Evolutionary conservation across 129 eudicot species (phyloP), one percentile per base, ranked within the genome.

Genomic region (Flaveria trinervia): DNA sequence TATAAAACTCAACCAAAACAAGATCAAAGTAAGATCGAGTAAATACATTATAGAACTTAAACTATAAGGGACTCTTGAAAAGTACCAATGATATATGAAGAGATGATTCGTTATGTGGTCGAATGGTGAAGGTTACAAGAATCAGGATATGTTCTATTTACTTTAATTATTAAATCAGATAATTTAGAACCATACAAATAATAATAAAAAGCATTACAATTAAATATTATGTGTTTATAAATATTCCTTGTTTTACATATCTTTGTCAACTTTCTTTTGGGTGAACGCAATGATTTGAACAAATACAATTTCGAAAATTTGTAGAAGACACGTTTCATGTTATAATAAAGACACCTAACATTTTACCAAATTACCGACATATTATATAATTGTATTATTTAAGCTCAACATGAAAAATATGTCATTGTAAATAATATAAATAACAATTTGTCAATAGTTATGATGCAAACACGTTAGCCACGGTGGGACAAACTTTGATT

Each of bases 111-210:
- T n/a, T 51, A 33, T 30, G 18, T 46, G 1, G 22, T 26, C 52
- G 79, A 51, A 75, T 49, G 62, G 72, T 62, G 20, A 46, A 62
- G 61, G 15, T 28, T 28, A 28, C 72, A 64, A 75, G 72, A 75
- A 74, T 25, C n/a, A 49, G 79, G 54, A 75, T 75, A 75, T 75
- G 20, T 60, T 60, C 39, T 22, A 23, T 25, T 60, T 2, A 60
- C 66, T 60, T 60, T 60, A 7, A 56, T 56, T 2, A 59, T 22
- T 25, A 12, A 60, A 23, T 59, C 66, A 23, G 16, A 60, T 60
- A 23, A 60, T 60, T 60, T 23, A 11, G 66, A 3, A 60, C 66
- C 66, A 60, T 60, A 60, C 66, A 60, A 60, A 60, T 8, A 59
- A 25, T 60, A 60, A 36, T 5, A 36, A 36, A 36, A 36, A 36